phyloP scores from a whole-genome alignment of 257 asterid genomes.

The Nicotiana undulata region DNA sequence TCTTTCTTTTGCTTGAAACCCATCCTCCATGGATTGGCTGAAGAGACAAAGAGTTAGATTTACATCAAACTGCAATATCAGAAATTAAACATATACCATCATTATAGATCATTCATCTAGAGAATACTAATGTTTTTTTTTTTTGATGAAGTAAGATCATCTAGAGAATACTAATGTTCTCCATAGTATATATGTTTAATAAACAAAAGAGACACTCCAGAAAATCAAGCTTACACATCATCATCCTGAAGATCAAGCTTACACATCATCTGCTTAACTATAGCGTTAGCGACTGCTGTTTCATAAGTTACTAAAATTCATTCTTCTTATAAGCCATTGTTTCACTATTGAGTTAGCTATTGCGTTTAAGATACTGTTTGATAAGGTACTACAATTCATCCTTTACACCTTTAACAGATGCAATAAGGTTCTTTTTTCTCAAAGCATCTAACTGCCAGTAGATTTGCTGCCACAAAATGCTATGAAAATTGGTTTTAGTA shows the following conservation, averaged over 20 bases:
- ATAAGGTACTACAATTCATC: neutral
- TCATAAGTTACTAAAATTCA: neutral
- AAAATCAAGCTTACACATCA: too few relatives aligned
- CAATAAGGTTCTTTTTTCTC: neutral
- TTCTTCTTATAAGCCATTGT: neutral
- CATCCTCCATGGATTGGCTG: conserved; percentile 67
- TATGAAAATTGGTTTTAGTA: too few relatives aligned
- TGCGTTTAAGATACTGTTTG: neutral
- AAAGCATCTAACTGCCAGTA: neutral
- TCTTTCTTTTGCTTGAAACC: conserved; percentile 54
- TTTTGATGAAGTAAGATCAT: too few relatives aligned
- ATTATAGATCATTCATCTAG: neutral
- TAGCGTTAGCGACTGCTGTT: neutral
- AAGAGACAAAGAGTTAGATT: conserved; percentile 13
- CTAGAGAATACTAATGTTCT: neutral
- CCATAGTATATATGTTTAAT: neutral
- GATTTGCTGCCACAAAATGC: too few relatives aligned
- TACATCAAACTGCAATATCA: neutral
- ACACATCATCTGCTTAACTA: neutral
- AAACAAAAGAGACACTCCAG: neutral
- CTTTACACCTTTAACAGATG: neutral
- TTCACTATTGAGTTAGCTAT: neutral
- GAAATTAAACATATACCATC: neutral
- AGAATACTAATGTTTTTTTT: neutral
- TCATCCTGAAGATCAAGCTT: neutral